Evolutionary conservation across 1,284 basidiomycete species (phyloP).

Genomic region (Omphalotus olearius): DNA sequence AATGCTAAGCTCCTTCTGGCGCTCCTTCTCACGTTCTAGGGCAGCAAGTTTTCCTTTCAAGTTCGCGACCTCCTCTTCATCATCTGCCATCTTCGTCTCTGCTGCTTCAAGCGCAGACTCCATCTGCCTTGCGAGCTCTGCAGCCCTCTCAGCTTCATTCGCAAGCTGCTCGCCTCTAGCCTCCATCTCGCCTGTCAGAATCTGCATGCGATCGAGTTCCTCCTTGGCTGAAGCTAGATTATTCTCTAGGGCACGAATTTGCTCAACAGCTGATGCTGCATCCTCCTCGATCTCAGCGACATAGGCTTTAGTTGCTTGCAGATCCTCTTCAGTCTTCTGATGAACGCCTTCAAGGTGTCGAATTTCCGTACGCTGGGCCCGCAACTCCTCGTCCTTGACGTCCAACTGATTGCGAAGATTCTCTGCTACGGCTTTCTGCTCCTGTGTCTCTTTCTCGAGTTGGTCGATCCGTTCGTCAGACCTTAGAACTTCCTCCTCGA

Average conservation of each 20-base stretch:
- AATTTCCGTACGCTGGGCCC: slow-evolving; percentile 24
- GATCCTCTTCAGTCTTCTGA: slow-evolving; percentile 33
- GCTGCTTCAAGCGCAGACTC: slow-evolving; percentile 70
- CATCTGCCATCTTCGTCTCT: slow-evolving; percentile 58
- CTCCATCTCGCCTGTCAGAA: slow-evolving; percentile 41
- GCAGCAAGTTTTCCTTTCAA: slow-evolving; percentile 49
- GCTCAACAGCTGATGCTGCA: slow-evolving; percentile 38
- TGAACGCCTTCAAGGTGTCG: slow-evolving; percentile 26
- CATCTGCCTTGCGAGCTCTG: slow-evolving; percentile 57
- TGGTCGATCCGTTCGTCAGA: slow-evolving; percentile 47
- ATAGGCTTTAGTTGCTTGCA: slow-evolving; percentile 41
- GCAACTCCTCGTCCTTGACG: slow-evolving; percentile 33
- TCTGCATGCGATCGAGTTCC: slow-evolving; percentile 38
- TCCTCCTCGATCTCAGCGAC: slow-evolving; percentile 55
- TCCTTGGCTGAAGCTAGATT: slow-evolving; percentile 44
- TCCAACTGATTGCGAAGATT: slow-evolving; percentile 37
- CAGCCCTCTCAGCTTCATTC: slow-evolving; percentile 44
- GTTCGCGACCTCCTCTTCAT: slow-evolving; percentile 50
- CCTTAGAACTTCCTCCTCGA: slow-evolving; percentile 49
- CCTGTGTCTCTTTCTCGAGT: slow-evolving; percentile 48
- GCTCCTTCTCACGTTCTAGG: slow-evolving; percentile 58
- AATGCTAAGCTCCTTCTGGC: slow-evolving; percentile 35
- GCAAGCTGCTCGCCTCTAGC: slow-evolving; percentile 49
- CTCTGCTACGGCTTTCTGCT: slow-evolving; percentile 41
- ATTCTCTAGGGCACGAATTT: slow-evolving; percentile 47